Conservation (phyloP, 768 basidiomycete species). For the Boletus bicolor region DNA sequence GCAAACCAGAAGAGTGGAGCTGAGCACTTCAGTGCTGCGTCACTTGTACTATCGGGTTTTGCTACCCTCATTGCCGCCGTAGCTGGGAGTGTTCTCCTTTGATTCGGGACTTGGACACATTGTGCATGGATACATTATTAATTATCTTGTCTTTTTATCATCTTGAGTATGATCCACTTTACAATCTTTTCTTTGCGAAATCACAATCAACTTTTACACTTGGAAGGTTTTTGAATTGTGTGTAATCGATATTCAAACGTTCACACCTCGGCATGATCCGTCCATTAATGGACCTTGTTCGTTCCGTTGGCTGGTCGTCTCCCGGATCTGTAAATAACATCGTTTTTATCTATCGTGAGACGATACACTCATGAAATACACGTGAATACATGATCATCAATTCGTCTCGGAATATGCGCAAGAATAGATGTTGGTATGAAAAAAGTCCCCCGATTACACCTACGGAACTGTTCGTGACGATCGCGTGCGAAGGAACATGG, state of each 20-base stretch:
- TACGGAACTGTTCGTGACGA: background rate
- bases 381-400: slow-evolving; percentile 13
- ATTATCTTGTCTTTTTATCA: slow-evolving; percentile 1
- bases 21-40: slow-evolving; percentile 20
- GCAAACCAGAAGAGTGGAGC: slow-evolving; percentile 35
- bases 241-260: background rate
- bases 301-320: background rate
- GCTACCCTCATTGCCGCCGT: slow-evolving; percentile 22
- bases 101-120: background rate
- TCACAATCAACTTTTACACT: background rate
- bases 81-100: slow-evolving; percentile 24
- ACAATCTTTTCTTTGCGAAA: slow-evolving; percentile 6
- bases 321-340: slow-evolving; percentile 1
- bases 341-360: slow-evolving; percentile 3
- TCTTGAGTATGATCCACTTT: slow-evolving; percentile 1
- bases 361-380: slow-evolving; percentile 7
- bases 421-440: background rate
- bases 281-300: background rate
- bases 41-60: slow-evolving; percentile 24
- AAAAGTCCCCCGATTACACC: background rate
- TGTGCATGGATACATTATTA: slow-evolving; percentile 13
- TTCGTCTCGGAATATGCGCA: background rate
- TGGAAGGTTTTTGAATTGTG: background rate
- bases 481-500: slow-evolving; percentile 1
- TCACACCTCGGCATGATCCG: background rate